phyloP scores from a whole-genome alignment of 257 asterid genomes.

The Solanum medicagineum region DNA sequence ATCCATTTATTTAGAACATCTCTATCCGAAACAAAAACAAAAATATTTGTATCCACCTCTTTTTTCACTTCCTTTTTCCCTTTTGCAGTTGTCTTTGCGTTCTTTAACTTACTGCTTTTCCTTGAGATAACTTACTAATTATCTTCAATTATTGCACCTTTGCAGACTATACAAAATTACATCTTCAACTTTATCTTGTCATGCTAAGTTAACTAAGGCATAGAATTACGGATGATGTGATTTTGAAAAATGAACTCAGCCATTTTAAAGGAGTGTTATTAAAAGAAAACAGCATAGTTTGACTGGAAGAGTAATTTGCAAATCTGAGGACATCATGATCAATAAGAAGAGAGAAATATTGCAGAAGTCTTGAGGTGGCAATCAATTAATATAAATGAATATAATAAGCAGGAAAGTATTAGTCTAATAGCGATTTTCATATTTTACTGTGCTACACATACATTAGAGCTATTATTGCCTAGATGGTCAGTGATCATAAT shows the following conservation, averaged over 20 bases:
- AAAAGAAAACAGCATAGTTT: neutral
- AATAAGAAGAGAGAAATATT: neutral
- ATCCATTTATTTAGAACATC: neutral
- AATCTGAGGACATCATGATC: neutral
- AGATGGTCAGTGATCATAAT: neutral
- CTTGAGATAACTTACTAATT: neutral
- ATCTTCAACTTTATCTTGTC: neutral
- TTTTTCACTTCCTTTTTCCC: neutral
- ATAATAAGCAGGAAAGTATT: neutral
- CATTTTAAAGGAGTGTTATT: neutral
- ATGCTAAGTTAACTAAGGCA: neutral
- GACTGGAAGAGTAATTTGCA: neutral
- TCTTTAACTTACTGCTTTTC: neutral
- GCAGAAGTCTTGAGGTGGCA: neutral
- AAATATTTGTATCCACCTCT: neutral
- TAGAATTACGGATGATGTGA: neutral
- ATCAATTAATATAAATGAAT: neutral
- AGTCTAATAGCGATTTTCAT: neutral
- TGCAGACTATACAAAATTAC: neutral
- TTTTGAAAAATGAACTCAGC: neutral
- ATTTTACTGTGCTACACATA: neutral
- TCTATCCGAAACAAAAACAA: neutral
- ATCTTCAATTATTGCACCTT: neutral
- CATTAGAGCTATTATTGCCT: neutral
- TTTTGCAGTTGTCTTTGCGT: neutral